These are phyloP conservation scores for Dissophora globulifera DNA, from an alignment of 192 early-diverging fungal genomes.

Conservation along the genomic window DNA sequence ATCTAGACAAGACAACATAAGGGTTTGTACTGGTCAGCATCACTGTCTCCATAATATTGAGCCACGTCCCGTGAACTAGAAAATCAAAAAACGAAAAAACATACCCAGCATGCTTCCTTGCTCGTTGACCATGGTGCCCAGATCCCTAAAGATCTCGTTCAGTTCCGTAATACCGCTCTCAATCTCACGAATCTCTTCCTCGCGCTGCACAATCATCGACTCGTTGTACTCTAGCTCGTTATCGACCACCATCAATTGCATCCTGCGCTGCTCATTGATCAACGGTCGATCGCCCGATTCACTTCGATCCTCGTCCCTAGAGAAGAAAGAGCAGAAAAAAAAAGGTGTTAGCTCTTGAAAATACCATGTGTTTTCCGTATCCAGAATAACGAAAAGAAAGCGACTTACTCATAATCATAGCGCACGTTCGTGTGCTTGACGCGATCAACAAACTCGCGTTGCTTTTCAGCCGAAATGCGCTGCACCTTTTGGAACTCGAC, in stretches of 20 bases:
- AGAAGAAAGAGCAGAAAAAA: not conserved
- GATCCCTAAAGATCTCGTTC: conserved; percentile 97
- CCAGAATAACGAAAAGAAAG: not conserved
- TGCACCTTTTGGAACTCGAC: conserved; percentile 90
- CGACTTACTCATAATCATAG: conserved; percentile 55
- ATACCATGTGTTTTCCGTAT: too few relatives aligned
- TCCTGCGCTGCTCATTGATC: conserved; percentile 64
- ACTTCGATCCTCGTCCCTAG: conserved; percentile 60
- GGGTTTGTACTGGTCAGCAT: too few relatives aligned
- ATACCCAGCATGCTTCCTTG: conserved; percentile 91
- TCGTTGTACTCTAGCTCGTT: conserved; percentile 97
- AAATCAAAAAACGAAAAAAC: conserved; percentile 13
- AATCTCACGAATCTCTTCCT: conserved; percentile 91
- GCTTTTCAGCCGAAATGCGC: conserved; percentile 83
- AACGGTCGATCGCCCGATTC: conserved; percentile 67
- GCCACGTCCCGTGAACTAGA: not conserved
- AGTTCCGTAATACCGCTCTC: conserved; percentile 93
- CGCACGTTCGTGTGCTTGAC: conserved; percentile 64
- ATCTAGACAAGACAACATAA: conserved; percentile 65
- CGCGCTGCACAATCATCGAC: conserved; percentile 91
- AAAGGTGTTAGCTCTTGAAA: too few relatives aligned
- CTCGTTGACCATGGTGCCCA: conserved; percentile 97
- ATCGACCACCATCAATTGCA: conserved; percentile 83
- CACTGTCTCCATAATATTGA: too few relatives aligned
- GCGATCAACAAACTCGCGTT: conserved; percentile 85